These are phyloP conservation scores for Alternaria gansuensis DNA, from an alignment of 2,329 filamentous ascomycete genomes.

Conservation along the genomic window DNA sequence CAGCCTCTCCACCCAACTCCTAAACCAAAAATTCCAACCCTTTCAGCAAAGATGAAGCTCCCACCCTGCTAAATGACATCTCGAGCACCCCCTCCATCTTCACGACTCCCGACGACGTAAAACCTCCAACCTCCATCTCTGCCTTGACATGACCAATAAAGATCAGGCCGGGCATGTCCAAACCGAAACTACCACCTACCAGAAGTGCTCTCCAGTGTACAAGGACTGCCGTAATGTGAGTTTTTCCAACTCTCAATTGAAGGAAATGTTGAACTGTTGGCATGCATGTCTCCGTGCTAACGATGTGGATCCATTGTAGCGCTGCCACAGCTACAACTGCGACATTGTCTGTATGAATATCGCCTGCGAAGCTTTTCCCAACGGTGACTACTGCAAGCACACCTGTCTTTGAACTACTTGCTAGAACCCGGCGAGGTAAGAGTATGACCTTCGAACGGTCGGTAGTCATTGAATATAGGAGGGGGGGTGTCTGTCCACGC, in stretches of 20 bases:
- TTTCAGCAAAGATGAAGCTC: background rate
- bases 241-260: too few species aligned
- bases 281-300: background rate
- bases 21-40: background rate
- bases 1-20: background rate
- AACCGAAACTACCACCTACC: background rate
- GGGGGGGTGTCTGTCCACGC: too few species aligned
- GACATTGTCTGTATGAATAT: background rate
- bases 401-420: background rate
- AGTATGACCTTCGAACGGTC: too few species aligned
- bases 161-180: too few species aligned
- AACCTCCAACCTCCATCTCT: too few species aligned
- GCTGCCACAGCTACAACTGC: too few species aligned
- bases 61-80: background rate
- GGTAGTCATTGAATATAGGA: background rate
- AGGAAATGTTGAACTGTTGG: background rate
- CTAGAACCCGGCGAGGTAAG: background rate
- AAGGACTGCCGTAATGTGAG: background rate
- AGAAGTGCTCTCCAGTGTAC: background rate
- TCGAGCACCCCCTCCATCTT: too few species aligned
- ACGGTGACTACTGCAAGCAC: background rate
- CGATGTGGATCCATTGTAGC: too few species aligned
- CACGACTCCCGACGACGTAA: background rate
- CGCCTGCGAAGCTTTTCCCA: background rate
- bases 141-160: background rate